phyloP scores from a whole-genome alignment of 1,139 yeast genomes.

The Suhomyces taliae region DNA sequence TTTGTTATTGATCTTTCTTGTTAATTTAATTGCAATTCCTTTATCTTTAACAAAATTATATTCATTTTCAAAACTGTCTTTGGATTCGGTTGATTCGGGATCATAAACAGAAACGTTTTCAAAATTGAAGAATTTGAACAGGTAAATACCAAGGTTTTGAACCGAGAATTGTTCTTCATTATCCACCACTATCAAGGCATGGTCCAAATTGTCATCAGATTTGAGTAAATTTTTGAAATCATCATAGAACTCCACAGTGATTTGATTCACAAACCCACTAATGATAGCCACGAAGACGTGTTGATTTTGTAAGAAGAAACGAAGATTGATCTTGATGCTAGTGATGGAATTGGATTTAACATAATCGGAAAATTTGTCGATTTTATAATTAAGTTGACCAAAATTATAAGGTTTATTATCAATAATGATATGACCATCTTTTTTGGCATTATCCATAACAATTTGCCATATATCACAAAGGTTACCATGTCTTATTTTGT shows the following conservation, averaged over 20 bases:
- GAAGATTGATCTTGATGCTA: slow-evolving; percentile 19
- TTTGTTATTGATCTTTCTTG: slow-evolving; percentile 21
- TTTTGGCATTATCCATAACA: slow-evolving; percentile 22
- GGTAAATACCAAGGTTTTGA: slow-evolving; percentile 3
- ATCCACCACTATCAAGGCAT: slow-evolving; percentile 8
- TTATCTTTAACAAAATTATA: slow-evolving; percentile 38
- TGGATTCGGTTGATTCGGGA: slow-evolving; percentile 3
- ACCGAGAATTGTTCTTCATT: slow-evolving; percentile 8
- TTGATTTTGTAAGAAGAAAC: slow-evolving; percentile 18
- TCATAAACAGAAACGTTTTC: slow-evolving; percentile 6
- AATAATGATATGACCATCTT: slow-evolving; percentile 16
- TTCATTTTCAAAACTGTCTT: slow-evolving; percentile 23
- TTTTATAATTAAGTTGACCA: slow-evolving; percentile 27
- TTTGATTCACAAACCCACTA: slow-evolving; percentile 31
- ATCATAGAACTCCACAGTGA: slow-evolving; percentile 26
- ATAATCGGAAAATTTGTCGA: slow-evolving; percentile 17
- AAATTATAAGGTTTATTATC: slow-evolving; percentile 19
- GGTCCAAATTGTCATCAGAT: slow-evolving; percentile 7
- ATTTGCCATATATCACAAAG: slow-evolving; percentile 64
- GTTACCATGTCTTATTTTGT: slow-evolving; percentile 67
- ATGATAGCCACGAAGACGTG: slow-evolving; percentile 26
- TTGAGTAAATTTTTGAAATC: slow-evolving; percentile 10
- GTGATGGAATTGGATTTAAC: slow-evolving; percentile 15
- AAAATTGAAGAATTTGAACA: slow-evolving; percentile 3
- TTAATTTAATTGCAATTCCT: slow-evolving; percentile 37